These are phyloP conservation scores for Cyclotella choctawhatcheeana DNA, from an alignment of 108 stramenopile species.

Conservation along the genomic window DNA sequence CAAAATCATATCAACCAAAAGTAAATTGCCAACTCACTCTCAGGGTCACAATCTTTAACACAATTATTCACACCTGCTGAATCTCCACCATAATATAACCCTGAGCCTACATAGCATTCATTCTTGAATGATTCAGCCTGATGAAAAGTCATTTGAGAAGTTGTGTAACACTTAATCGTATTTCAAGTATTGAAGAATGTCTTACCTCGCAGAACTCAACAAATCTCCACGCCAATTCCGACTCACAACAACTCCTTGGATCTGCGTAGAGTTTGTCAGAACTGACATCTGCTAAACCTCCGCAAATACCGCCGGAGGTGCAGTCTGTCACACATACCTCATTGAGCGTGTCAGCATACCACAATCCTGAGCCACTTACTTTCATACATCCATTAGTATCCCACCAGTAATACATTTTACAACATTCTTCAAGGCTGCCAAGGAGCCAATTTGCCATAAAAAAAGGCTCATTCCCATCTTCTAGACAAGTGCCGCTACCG, in stretches of 20 bases:
- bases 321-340: constrained; percentile 5
- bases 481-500: constrained; percentile 8
- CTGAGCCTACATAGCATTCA: constrained; percentile 9
- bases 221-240: constrained; percentile 6
- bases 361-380: constrained; percentile 8
- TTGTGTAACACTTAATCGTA: background rate
- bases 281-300: constrained; percentile 6
- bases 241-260: constrained; percentile 14
- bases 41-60: constrained; percentile 11
- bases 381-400: constrained; percentile 9
- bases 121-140: constrained; percentile 10
- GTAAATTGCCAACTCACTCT: no score
- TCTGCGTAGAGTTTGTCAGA: constrained; percentile 6
- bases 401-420: background rate
- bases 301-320: background rate
- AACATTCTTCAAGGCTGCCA: background rate
- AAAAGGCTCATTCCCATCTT: constrained; percentile 10
- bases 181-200: background rate
- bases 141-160: no score
- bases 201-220: constrained; percentile 13
- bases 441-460: constrained; percentile 13
- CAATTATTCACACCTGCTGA: background rate
- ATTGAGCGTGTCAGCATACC: constrained; percentile 6
- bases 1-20: no score
- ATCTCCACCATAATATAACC: constrained; percentile 19